A percentile compares a stretch with the other conserved stretches of the same genome.
Evolutionary conservation across 345 rosid genomes (phyloP).

Genomic region (Eutrema heterophyllum): DNA sequence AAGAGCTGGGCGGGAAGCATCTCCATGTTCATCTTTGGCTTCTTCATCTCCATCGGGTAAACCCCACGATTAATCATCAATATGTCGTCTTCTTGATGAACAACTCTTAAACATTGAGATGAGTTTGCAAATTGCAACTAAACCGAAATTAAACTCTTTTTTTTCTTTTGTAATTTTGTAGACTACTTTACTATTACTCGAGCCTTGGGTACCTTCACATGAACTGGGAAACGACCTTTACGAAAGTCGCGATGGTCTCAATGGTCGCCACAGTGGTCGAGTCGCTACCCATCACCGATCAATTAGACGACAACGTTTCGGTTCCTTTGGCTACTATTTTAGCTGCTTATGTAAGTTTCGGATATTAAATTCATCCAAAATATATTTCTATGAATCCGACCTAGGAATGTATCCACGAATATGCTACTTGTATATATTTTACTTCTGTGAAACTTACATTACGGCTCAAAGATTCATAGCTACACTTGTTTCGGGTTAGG

Average conservation of each 20-base stretch:
- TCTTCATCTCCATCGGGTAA: slow-evolving; percentile 62
- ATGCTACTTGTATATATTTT: neutral
- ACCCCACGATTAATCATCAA: neutral
- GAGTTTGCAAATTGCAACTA: neutral
- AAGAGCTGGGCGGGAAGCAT: slow-evolving; percentile 91
- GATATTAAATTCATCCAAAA: slow-evolving; percentile 28
- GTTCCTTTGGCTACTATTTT: slow-evolving; percentile 71
- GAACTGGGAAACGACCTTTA: slow-evolving; percentile 45
- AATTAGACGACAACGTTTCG: slow-evolving; percentile 70
- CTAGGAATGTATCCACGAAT: neutral
- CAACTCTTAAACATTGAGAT: neutral
- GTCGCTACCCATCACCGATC: slow-evolving; percentile 56
- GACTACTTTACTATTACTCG: slow-evolving; percentile 74
- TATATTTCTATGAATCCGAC: neutral
- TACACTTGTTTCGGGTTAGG: neutral
- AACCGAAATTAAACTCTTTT: neutral
- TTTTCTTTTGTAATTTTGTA: slow-evolving; percentile 10
- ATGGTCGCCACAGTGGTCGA: slow-evolving; percentile 70
- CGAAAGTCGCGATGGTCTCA: slow-evolving; percentile 56
- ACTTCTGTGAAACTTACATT: neutral
- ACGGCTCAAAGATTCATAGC: neutral
- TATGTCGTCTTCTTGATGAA: neutral
- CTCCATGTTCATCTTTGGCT: slow-evolving; percentile 74
- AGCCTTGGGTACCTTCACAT: slow-evolving; percentile 56
- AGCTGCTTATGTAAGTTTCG: slow-evolving; percentile 50